Evolutionary conservation across 2,329 filamentous ascomycete genomes (phyloP).

Genomic region (Thelonectria blattea): DNA sequence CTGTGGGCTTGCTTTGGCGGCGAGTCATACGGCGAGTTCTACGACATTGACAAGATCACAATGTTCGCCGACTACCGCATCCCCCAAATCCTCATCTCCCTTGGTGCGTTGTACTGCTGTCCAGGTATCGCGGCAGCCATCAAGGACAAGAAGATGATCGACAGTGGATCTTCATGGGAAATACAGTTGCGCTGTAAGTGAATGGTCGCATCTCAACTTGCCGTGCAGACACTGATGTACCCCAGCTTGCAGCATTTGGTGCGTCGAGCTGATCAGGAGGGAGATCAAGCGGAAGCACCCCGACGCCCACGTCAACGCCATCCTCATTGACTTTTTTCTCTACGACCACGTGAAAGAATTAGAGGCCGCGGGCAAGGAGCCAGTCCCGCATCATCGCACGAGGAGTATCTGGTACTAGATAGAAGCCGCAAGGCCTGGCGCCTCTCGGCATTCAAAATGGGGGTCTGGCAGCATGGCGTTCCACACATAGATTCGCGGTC

Average conservation of each 20-base stretch:
- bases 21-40: conserved; percentile 77
- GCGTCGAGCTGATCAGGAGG: conserved; percentile 83
- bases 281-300: conserved; percentile 80
- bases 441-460: conserved; percentile 14
- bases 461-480: conserved; percentile 15
- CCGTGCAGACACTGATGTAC: conserved; percentile 17
- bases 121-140: conserved; percentile 78
- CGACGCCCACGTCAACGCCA: conserved; percentile 77
- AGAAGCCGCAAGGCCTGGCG: conserved; percentile 17
- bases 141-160: conserved; percentile 66
- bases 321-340: conserved; percentile 95
- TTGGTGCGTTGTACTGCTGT: conserved; percentile 85
- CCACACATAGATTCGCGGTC: conserved; percentile 28
- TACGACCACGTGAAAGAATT: conserved; percentile 93
- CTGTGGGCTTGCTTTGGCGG: conserved; percentile 96
- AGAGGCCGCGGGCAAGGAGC: conserved; percentile 67
- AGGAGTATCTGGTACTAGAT: conserved; percentile 90
- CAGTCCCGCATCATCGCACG: conserved; percentile 80
- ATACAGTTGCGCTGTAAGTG: conserved; percentile 78
- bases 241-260: conserved; percentile 90
- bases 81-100: conserved; percentile 85
- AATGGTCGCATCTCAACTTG: neutral
- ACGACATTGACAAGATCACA: conserved; percentile 93
- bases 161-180: conserved; percentile 79
- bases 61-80: conserved; percentile 99